Base-by-base conservation (phyloP, 805 yeast genomes). In the Metschnikowia koreensis region DNA sequence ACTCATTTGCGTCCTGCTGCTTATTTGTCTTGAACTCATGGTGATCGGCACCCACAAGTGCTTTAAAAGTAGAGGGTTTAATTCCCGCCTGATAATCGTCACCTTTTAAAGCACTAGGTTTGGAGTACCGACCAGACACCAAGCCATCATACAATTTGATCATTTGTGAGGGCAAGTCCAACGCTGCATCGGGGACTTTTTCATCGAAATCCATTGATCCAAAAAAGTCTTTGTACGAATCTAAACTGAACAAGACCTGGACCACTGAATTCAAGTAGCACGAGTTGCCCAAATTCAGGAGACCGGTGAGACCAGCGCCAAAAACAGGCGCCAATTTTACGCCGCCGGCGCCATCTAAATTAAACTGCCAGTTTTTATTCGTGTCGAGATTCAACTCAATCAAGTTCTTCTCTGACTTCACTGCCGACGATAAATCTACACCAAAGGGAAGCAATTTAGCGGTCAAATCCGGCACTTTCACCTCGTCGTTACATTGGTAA, bases 1-100 rank as follows among this genome's bases (percentile, higher is more conserved):
- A 94, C 66, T 94, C 99, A 73, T 84, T 87, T 0, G 98, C 94
- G 72, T 94, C 99, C 67, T 94, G 99, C 65, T 94, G 99, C 59
- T 84, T 82, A 77, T 85, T 88, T 0, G 96, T 84, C 42, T 84
- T 76, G 60, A 94, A 94, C 62, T 94, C 99, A 15, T 76, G 75
- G 66, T 94, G 96, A 37, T 82, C 81, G 46, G 79, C 79, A 3
- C 97, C 97, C 47, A 94, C 75, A 27, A 90, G 71, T 8, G 81
- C 73, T 66, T 93, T 93, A 68, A 94, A 84, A 44, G 86, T 77
- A 1, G 81, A 73, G 0, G 97, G 97, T 47, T 82, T 80, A 16
- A 94, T 77, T 6, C 98, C 97, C 39, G 73, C 63, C 63, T 89
- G 94, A 65, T 84, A 89, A 41, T 76, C 76, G 26, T 71, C 77